Conservation (phyloP, 2,329 filamentous ascomycete species). For the Penicillium palitans region DNA sequence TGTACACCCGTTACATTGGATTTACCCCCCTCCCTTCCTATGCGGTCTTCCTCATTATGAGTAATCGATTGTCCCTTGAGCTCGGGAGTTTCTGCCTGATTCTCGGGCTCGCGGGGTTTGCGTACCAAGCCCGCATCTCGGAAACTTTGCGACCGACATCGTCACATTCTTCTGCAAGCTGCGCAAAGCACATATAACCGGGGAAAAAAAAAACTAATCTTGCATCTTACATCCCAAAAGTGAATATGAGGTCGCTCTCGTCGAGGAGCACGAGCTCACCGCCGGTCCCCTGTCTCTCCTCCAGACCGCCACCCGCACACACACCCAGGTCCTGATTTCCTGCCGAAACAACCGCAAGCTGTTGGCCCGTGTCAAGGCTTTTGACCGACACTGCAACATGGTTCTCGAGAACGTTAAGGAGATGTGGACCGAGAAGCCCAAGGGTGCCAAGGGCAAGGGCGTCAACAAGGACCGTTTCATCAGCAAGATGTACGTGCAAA, state of each 20-base stretch:
- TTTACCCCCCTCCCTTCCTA: slow-evolving; percentile 5
- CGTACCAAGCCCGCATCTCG: slow-evolving; percentile 11
- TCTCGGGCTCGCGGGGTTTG: slow-evolving; percentile 11
- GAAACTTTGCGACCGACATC: slow-evolving; percentile 10
- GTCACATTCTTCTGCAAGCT: slow-evolving; percentile 22
- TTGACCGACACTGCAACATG: slow-evolving; percentile 99
- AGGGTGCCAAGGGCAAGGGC: slow-evolving; percentile 83
- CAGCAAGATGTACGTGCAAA: slow-evolving; percentile 78
- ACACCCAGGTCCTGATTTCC: slow-evolving; percentile 94
- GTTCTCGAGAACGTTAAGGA: slow-evolving; percentile 96
- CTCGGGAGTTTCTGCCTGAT: slow-evolving; percentile 10
- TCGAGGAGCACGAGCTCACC: slow-evolving; percentile 77
- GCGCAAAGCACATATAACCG: slow-evolving; percentile 13
- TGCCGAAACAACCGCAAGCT: slow-evolving; percentile 98
- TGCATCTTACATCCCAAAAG: slow-evolving; percentile 47
- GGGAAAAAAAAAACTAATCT: slow-evolving; percentile 21
- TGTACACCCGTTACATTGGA: slow-evolving; percentile 37
- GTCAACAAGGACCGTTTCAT: slow-evolving; percentile 99
- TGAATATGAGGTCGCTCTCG: slow-evolving; percentile 84
- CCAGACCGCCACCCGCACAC: slow-evolving; percentile 91
- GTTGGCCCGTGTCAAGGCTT: slow-evolving; percentile 94
- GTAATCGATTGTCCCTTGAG: slow-evolving; percentile 4
- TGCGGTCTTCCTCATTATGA: slow-evolving; percentile 1
- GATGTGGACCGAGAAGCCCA: slow-evolving; percentile 98
- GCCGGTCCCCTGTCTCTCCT: slow-evolving; percentile 86